Evolutionary conservation across 140 eudicot genomes (phyloP).

Genomic region (Flaveria floridana): DNA sequence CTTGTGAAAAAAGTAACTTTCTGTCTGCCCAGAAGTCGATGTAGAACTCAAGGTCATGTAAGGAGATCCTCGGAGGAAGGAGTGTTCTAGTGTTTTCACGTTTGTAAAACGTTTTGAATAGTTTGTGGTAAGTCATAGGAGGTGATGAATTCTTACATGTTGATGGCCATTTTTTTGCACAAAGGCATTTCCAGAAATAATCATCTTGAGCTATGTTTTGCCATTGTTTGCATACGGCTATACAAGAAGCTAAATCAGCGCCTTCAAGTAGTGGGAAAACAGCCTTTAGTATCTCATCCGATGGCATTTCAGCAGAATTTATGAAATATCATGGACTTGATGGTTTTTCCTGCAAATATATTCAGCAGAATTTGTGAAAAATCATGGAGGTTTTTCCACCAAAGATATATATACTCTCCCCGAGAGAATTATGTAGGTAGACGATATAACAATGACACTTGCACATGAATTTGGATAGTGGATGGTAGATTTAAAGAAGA

Average conservation of each 20-base stretch:
- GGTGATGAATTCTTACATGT: constrained; percentile 57
- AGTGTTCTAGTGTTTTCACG: constrained; percentile 47
- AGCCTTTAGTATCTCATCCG: constrained; percentile 63
- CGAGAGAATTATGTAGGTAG: background rate
- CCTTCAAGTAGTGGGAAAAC: constrained; percentile 79
- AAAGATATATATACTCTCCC: background rate
- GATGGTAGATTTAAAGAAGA: background rate
- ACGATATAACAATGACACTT: background rate
- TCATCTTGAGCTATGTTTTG: constrained; percentile 68
- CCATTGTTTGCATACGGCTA: constrained; percentile 81
- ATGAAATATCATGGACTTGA: background rate
- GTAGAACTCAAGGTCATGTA: constrained; percentile 72
- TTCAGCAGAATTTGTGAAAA: background rate
- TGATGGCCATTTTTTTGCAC: constrained; percentile 91
- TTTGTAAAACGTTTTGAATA: constrained; percentile 54
- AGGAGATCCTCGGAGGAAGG: constrained; percentile 72
- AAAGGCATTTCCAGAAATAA: constrained; percentile 86
- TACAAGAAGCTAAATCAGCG: constrained; percentile 71
- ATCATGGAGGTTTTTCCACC: constrained; percentile 18
- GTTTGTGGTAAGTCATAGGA: constrained; percentile 54
- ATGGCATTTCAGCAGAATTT: constrained; percentile 35
- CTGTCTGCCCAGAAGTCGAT: constrained; percentile 82
- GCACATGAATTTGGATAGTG: background rate
- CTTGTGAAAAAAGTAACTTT: constrained; percentile 59
- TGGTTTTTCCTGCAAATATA: constrained; percentile 31